Base-by-base conservation (phyloP, 768 basidiomycete species). In the Leucogyrophana mollusca region DNA sequence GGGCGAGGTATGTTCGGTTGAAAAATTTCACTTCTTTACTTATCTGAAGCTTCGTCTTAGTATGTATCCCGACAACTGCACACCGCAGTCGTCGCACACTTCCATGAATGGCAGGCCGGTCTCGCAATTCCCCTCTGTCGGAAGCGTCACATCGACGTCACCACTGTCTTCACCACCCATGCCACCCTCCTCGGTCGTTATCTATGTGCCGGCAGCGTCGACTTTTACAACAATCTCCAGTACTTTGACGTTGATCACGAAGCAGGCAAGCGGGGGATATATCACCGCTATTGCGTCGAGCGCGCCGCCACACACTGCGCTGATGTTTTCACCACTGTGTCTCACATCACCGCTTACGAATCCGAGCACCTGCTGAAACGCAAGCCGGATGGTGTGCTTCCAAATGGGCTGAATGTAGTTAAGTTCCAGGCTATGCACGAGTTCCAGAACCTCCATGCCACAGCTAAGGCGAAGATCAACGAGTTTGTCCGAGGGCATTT, bases 381-480 rank as follows among this genome's bases (percentile, higher is more conserved):
- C 53, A 99, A 98, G 69, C 96, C 87, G 22, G 95, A 99, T 57
- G 96, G 96, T 20, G 90, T 99, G 20, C 75, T 97, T 1, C 96
- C 96, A 2, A 99, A 99, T 61, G 96, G 96, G 25, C 78, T 99
- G 51, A 99, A 98, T 56, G 96, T 99, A 49, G 85, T 92, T 78
- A 99, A 99, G 68, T 99, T 98, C 71, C 90, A 93, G 56, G 95
- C 96, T 9, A 97, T 98, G 86, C 96, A 98, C 77, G 96, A 99
- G 65, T 97, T 97, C 73, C 93, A 94, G 64, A 97, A 98, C 65
- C 64, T 96, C 46, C 96, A 99, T 60, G 83, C 92, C 0, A 85
- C 83, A 2, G 78, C 88, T 44, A 99, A 98, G 67, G 84, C 85
- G n/a, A 99, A 99, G 73, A 98, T 99, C 62, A 88, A 97, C 71